Conservation (phyloP, 805 yeast species). For the Candida vartiovaarae region DNA sequence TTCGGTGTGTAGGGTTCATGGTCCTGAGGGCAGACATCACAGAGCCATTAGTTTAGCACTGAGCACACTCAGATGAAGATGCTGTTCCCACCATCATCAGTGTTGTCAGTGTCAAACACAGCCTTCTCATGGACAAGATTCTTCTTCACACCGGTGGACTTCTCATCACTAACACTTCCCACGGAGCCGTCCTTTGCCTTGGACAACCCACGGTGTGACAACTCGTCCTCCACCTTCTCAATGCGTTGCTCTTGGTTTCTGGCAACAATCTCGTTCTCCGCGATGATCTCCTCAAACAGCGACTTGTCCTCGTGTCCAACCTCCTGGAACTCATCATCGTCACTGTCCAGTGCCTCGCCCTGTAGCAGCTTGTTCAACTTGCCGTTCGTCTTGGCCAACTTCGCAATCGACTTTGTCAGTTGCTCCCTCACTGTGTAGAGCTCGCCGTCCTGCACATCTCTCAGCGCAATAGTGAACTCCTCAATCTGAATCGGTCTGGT, state of each 20-base stretch:
- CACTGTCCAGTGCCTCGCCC: slow-evolving; percentile 22
- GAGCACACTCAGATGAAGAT: neutral
- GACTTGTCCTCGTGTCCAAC: slow-evolving; percentile 37
- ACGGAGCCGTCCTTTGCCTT: slow-evolving; percentile 1
- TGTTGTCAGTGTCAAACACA: slow-evolving; percentile 24
- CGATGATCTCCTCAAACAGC: slow-evolving; percentile 46
- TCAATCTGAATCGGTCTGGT: slow-evolving; percentile 33
- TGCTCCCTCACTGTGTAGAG: slow-evolving; percentile 27
- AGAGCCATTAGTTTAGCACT: too few species aligned
- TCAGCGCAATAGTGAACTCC: slow-evolving; percentile 47
- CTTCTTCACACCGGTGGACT: too few species aligned
- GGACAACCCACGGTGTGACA: slow-evolving; percentile 32
- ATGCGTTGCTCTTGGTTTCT: slow-evolving; percentile 42
- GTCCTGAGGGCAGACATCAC: too few species aligned
- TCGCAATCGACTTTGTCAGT: slow-evolving; percentile 36
- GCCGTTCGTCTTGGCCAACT: slow-evolving; percentile 45
- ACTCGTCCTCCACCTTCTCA: slow-evolving; percentile 38
- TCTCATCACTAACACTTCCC: slow-evolving; percentile 9
- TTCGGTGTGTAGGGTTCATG: too few species aligned
- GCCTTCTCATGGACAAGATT: too few species aligned
- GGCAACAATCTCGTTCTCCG: slow-evolving; percentile 51
- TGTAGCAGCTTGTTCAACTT: slow-evolving; percentile 38
- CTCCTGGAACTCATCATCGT: slow-evolving; percentile 17
- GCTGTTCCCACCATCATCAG: neutral
- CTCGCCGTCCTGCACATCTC: slow-evolving; percentile 43